These are phyloP conservation scores for Aphanomyces euteiches DNA, from an alignment of 352 stramenopile species.

Conservation along the genomic window DNA sequence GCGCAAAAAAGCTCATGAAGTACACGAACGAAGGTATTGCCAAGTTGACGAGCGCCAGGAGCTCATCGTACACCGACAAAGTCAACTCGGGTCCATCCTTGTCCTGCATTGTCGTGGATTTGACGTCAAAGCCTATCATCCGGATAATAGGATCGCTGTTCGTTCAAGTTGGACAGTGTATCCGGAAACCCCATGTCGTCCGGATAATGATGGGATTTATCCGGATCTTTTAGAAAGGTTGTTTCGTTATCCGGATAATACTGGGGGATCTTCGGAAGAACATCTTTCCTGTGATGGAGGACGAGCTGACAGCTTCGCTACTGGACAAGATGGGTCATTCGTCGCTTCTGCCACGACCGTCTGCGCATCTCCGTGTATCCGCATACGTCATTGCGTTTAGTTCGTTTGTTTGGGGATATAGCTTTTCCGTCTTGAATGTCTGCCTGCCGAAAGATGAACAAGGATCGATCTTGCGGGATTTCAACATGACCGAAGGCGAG, in stretches of 20 bases:
- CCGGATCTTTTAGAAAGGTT: no score
- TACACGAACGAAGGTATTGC: conserved; percentile 55
- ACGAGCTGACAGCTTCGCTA: neutral
- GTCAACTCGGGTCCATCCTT: no score
- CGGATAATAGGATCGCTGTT: no score
- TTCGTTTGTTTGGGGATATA: conserved; percentile 78
- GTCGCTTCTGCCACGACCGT: neutral
- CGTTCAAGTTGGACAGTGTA: no score
- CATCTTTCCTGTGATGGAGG: neutral
- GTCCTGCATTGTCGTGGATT: no score
- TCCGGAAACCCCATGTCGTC: no score
- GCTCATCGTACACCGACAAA: neutral
- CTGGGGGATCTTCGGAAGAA: no score
- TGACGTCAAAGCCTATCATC: no score
- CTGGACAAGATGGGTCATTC: neutral
- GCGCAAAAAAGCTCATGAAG: conserved; percentile 75
- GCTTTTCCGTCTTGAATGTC: conserved; percentile 65
- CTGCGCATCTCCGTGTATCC: conserved; percentile 32
- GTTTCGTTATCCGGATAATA: no score
- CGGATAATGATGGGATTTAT: no score
- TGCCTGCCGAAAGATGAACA: conserved; percentile 70
- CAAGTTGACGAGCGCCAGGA: conserved; percentile 46
- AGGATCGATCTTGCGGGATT: conserved; percentile 65
- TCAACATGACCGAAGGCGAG: conserved; percentile 65
- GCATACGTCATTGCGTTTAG: conserved; percentile 65